Conservation (phyloP, 73 alveolate genomes). For the Vitrella brassicaformis region DNA sequence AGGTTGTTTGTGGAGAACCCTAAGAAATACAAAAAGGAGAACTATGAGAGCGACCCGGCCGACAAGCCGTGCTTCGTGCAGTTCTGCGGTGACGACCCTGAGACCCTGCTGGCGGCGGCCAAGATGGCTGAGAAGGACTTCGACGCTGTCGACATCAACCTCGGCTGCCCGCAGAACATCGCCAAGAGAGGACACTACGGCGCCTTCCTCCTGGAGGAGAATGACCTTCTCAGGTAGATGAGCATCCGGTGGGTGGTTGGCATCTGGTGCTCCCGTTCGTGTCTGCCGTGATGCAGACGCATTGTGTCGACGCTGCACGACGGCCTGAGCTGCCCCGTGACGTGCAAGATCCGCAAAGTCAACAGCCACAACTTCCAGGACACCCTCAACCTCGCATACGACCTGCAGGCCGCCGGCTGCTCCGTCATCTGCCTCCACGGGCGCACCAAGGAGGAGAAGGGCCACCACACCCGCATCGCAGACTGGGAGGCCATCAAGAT, state of each 20-base stretch:
- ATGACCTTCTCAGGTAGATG: slow-evolving; percentile 28
- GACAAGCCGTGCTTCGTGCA: slow-evolving; percentile 68
- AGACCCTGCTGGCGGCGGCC: slow-evolving; percentile 55
- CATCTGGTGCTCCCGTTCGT: too few species aligned
- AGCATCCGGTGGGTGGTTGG: neutral
- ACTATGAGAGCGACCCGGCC: slow-evolving; percentile 21
- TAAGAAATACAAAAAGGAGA: slow-evolving; percentile 33
- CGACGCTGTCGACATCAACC: slow-evolving; percentile 71
- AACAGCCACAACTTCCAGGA: slow-evolving; percentile 47
- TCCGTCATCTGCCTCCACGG: slow-evolving; percentile 65
- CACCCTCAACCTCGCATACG: slow-evolving; percentile 48
- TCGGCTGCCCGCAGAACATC: slow-evolving; percentile 57
- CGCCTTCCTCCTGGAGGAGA: slow-evolving; percentile 62
- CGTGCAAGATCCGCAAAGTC: slow-evolving; percentile 64
- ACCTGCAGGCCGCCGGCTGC: slow-evolving; percentile 62
- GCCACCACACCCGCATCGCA: slow-evolving; percentile 47
- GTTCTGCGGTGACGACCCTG: slow-evolving; percentile 74
- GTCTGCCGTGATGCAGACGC: neutral
- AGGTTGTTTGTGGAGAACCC: slow-evolving; percentile 45
- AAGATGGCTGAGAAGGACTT: slow-evolving; percentile 52
- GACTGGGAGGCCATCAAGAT: slow-evolving; percentile 65
- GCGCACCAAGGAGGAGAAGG: slow-evolving; percentile 57
- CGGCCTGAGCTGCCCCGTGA: slow-evolving; percentile 54
- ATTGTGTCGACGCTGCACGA: slow-evolving; percentile 39
- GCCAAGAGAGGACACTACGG: slow-evolving; percentile 67